Evolutionary conservation across 164 flowering plant genomes (phyloP), one percentile per base, ranked within the genome.

Genomic region (Akebia trifoliata): DNA sequence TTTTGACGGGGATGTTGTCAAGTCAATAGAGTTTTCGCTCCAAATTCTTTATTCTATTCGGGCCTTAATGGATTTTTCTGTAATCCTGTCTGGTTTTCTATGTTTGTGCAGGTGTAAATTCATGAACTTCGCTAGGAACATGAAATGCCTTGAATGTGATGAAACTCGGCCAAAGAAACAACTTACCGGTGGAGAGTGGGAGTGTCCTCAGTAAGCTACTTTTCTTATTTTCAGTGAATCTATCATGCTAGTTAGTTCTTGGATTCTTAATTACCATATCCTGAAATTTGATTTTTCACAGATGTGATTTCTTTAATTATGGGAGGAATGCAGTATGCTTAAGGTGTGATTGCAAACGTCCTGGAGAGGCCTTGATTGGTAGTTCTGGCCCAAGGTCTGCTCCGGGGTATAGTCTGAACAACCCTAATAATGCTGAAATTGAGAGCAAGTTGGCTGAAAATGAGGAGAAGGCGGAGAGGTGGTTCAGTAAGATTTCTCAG

Each of bases 131-230:
- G 90, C 96, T 4, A 84, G 84, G 67, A 93, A 93, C 64, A 47
- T 64, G 56, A 83, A 83, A 69, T 93, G 99, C 70, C 89, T 80
- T 44, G 84, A 90, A 54, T 93, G 99, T 53, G 73, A 84, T 61
- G 96, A 83, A 66, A 69, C 77, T 44, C 73, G 97, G 31, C 97
- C 97, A 37, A 80, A 74, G 74, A 76, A 81, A 65, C 87, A 76
- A 72, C 79, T 86, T 61, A 86, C 81, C 60, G 96, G 94, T 25
- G 83, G 87, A 53, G 99, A 90, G 73, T 94, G 99, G 99, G 96
- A 94, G 64, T 94, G 99, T 69, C 99, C 99, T 68, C 95, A 87
- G 99, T 94, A 69, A 79, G 95, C 11, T 43, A 60, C 11, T 50
- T 11, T 20, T 44, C 32, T n/a, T 50, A 49, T 17, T 39, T 37